Percentiles rank a stretch among this genome's conserved stretches.
These are phyloP conservation scores for Pseudonectria buxi DNA, from an alignment of 2,329 filamentous ascomycete species.

Conservation along the genomic window DNA sequence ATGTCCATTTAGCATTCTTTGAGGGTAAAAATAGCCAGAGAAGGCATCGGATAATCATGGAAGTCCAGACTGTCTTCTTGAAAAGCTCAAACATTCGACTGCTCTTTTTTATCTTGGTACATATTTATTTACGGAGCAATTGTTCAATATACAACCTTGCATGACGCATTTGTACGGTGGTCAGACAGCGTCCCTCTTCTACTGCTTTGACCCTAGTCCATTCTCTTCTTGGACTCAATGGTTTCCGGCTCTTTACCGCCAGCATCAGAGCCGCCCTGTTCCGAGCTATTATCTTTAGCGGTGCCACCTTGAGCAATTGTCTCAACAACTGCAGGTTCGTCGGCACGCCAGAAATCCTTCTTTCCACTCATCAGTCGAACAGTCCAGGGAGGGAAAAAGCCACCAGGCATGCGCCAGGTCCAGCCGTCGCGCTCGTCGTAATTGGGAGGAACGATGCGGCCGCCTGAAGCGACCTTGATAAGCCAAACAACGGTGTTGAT, in stretches of 20 bases:
- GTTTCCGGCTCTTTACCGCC: slow-evolving; percentile 13
- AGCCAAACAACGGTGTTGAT: slow-evolving; percentile 68
- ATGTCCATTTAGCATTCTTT: too few relatives aligned
- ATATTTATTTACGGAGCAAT: too few relatives aligned
- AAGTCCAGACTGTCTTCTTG: too few relatives aligned
- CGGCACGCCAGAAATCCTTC: slow-evolving; percentile 62
- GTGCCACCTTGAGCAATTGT: slow-evolving; percentile 10
- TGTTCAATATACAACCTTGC: too few relatives aligned
- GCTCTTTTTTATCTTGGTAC: too few relatives aligned
- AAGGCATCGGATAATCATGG: too few relatives aligned
- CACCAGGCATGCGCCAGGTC: slow-evolving; percentile 71
- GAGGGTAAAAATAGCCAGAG: too few relatives aligned
- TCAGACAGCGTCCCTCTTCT: too few relatives aligned
- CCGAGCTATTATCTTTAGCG: slow-evolving; percentile 13
- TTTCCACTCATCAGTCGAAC: slow-evolving; percentile 57
- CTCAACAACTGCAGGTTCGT: slow-evolving; percentile 14
- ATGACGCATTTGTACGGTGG: too few relatives aligned
- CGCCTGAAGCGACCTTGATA: slow-evolving; percentile 58
- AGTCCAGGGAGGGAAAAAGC: slow-evolving; percentile 69
- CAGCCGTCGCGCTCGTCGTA: slow-evolving; percentile 72
- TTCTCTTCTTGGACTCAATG: slow-evolving; percentile 1
- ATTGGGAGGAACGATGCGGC: slow-evolving; percentile 66
- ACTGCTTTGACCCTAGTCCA: neutral
- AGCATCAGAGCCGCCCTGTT: slow-evolving; percentile 18
- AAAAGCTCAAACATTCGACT: too few relatives aligned